Evolutionary conservation across 1,139 yeast species (phyloP).

Genomic region (Hemisphaericaspora lyxosophila): DNA sequence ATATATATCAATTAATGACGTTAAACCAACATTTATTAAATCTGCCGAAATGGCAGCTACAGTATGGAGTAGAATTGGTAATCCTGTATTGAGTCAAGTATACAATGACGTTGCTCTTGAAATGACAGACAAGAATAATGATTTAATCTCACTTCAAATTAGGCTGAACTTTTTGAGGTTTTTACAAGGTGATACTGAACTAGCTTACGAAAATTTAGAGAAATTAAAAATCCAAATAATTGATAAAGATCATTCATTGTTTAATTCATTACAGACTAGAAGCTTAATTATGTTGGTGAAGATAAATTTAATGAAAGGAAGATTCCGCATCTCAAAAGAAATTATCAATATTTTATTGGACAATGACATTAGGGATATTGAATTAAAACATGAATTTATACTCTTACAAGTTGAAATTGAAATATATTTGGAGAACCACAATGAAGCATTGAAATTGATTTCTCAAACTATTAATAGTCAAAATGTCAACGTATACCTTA

Average conservation of each 20-base stretch:
- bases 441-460: constrained; percentile 37
- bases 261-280: constrained; percentile 39
- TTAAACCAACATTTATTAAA: constrained; percentile 39
- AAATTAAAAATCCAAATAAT: constrained; percentile 22
- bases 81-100: constrained; percentile 41
- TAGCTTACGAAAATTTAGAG: constrained; percentile 31
- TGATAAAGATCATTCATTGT: constrained; percentile 30
- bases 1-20: constrained; percentile 50
- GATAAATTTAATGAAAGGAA: constrained; percentile 37
- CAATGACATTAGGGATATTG: constrained; percentile 33
- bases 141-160: constrained; percentile 36
- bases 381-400: constrained; percentile 28
- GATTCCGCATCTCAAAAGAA: constrained; percentile 28
- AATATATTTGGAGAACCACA: constrained; percentile 27
- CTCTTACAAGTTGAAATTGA: constrained; percentile 32
- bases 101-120: constrained; percentile 47
- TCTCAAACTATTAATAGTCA: constrained; percentile 15
- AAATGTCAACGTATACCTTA: constrained; percentile 39
- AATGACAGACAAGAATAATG: constrained; percentile 36
- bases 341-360: constrained; percentile 19
- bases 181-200: constrained; percentile 39
- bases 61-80: constrained; percentile 55
- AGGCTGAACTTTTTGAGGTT: constrained; percentile 37
- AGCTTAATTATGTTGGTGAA: constrained; percentile 36
- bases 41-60: constrained; percentile 47